phyloP scores from a whole-genome alignment of 2,329 filamentous ascomycete genomes.

The Tolypocladium endophyticum region DNA sequence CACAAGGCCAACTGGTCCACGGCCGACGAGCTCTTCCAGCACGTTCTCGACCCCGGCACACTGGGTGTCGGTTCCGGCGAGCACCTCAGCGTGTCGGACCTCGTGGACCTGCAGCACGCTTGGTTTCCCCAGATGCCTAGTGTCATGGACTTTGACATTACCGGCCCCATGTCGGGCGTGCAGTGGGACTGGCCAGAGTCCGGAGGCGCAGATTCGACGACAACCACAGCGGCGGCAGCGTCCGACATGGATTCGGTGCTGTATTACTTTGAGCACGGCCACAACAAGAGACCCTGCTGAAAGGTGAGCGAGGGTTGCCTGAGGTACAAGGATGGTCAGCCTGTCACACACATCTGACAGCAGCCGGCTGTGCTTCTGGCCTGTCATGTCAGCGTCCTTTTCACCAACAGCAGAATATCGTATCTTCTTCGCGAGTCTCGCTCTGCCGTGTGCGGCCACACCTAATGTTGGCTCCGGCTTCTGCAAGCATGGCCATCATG shows the following conservation, averaged over 20 bases:
- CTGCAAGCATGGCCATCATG: too few species aligned
- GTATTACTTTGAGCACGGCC: slow-evolving; percentile 11
- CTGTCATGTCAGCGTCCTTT: not conserved
- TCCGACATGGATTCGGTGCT: slow-evolving; percentile 11
- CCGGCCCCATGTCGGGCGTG: slow-evolving; percentile 8
- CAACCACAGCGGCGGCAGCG: slow-evolving; percentile 3
- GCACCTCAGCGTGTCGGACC: slow-evolving; percentile 12
- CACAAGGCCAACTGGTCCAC: slow-evolving; percentile 14
- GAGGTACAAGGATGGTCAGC: not conserved
- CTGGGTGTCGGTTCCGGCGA: slow-evolving; percentile 8
- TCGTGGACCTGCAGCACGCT: slow-evolving; percentile 12
- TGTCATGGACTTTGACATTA: slow-evolving; percentile 18
- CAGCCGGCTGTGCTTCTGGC: not conserved
- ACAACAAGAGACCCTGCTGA: slow-evolving; percentile 5
- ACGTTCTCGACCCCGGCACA: slow-evolving; percentile 9
- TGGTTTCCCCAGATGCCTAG: slow-evolving; percentile 18
- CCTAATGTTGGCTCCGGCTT: too few species aligned
- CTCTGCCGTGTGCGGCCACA: too few species aligned
- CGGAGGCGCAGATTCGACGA: slow-evolving; percentile 1
- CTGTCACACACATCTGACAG: not conserved
- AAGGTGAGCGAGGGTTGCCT: not conserved
- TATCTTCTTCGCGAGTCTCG: too few species aligned
- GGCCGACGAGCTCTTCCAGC: slow-evolving; percentile 11
- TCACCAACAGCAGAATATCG: not conserved
- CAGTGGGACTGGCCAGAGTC: slow-evolving; percentile 19